A percentile compares a stretch with the other conserved stretches of the same genome.
Evolutionary conservation across 202 grass and related monocot species (phyloP).

Genomic region (Musa balbisiana): DNA sequence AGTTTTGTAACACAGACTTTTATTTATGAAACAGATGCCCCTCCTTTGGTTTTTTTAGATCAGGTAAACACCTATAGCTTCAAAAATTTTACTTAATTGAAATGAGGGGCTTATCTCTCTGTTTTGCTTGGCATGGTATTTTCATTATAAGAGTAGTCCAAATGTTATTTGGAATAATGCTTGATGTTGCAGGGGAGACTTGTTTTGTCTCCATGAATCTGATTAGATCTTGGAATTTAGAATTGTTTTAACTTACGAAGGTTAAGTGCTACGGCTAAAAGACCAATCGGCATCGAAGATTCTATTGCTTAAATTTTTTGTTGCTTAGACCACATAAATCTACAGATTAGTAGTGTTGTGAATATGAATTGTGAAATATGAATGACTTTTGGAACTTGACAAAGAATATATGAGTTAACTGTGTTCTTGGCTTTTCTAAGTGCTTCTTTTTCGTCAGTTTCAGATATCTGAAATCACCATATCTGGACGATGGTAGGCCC

Average conservation of each 20-base stretch:
- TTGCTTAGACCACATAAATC: no score
- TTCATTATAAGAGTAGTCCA: not conserved
- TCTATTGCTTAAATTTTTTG: no score
- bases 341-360: no score
- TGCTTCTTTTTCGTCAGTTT: no score
- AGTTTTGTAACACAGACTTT: constrained; percentile 9
- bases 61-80: not conserved
- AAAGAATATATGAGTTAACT: no score
- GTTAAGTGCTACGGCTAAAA: not conserved
- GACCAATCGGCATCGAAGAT: no score
- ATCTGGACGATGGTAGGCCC: no score
- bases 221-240: not conserved
- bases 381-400: no score
- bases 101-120: not conserved
- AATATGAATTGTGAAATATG: no score
- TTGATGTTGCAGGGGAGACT: not conserved
- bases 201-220: not conserved
- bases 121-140: not conserved
- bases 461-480: no score
- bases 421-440: no score
- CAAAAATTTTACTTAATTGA: not conserved
- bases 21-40: constrained; percentile 23
- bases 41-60: not conserved
- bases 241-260: not conserved
- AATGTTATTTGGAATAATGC: not conserved